These are phyloP conservation scores for Penicillium verhagenii DNA, from an alignment of 495 filamentous ascomycete genomes.

Conservation along the genomic window DNA sequence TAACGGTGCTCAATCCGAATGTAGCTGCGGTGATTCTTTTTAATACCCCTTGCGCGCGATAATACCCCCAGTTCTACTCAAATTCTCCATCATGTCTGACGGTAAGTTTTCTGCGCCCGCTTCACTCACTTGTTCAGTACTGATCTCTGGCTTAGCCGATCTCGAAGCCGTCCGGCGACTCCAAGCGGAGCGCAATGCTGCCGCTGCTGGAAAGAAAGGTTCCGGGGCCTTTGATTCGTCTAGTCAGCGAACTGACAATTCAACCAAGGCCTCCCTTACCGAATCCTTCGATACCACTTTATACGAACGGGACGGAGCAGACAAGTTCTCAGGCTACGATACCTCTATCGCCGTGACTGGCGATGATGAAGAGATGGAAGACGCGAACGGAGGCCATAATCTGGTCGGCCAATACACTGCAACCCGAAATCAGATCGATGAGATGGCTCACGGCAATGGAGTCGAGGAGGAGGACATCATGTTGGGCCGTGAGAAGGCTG, in stretches of 20 bases:
- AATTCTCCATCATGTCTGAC: constrained; percentile 56
- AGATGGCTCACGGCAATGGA: constrained; percentile 81
- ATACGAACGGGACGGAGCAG: constrained; percentile 76
- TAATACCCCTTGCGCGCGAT: constrained; percentile 28
- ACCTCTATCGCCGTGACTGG: constrained; percentile 79
- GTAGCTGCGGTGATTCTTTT: constrained; percentile 36
- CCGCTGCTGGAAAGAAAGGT: constrained; percentile 77
- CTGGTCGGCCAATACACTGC: constrained; percentile 98
- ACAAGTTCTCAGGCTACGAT: constrained; percentile 91
- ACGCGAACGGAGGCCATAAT: constrained; percentile 70
- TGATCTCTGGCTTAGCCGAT: constrained; percentile 55
- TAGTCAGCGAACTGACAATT: constrained; percentile 83
- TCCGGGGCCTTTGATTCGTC: constrained; percentile 83
- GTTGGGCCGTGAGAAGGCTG: constrained; percentile 81
- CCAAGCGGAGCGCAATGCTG: constrained; percentile 90
- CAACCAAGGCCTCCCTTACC: constrained; percentile 91
- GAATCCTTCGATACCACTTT: constrained; percentile 92
- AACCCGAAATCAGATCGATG: constrained; percentile 84
- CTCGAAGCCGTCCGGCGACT: constrained; percentile 80
- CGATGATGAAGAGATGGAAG: constrained; percentile 80
- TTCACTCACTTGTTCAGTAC: constrained; percentile 18
- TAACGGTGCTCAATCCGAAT: constrained; percentile 40
- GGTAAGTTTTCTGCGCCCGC: constrained; percentile 39
- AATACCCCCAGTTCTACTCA: constrained; percentile 24
- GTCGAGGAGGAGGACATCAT: constrained; percentile 93